phyloP scores from a whole-genome alignment of 164 flowering plant species.

The Hamamelis virginiana region DNA sequence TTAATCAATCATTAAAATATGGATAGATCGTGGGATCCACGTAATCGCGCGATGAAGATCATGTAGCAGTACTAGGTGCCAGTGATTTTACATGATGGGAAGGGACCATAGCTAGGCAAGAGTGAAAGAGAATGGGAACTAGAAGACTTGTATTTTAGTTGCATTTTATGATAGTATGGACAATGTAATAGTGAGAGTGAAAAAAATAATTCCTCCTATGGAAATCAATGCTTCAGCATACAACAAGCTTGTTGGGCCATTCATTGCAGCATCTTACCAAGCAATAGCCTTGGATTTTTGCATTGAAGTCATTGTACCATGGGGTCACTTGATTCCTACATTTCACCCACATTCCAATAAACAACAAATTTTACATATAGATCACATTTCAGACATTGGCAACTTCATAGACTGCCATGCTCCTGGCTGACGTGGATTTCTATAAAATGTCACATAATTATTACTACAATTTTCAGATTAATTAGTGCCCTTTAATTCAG shows the following conservation, averaged over 20 bases:
- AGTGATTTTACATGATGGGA: no score
- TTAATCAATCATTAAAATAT: no score
- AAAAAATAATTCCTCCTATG: slow-evolving; percentile 1
- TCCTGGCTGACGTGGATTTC: no score
- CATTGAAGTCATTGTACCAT: neutral
- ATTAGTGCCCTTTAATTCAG: no score
- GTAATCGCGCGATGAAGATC: no score
- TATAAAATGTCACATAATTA: no score
- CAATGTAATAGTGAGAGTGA: neutral
- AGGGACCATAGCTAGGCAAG: neutral
- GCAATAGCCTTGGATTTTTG: neutral
- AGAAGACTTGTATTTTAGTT: neutral
- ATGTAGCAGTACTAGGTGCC: no score
- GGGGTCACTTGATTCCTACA: slow-evolving; percentile 4
- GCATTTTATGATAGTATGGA: neutral
- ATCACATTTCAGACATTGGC: no score
- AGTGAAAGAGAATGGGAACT: neutral
- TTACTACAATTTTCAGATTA: no score
- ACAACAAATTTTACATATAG: neutral
- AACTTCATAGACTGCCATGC: neutral
- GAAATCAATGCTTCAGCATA: neutral
- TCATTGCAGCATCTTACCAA: slow-evolving; percentile 1
- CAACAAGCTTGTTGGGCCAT: slow-evolving; percentile 7
- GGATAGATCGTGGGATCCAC: no score
- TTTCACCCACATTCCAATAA: neutral